Percentiles rank a stretch among this genome's conserved stretches.
phyloP scores from a whole-genome alignment of 768 basidiomycete species.

The Auricularia cornea region DNA sequence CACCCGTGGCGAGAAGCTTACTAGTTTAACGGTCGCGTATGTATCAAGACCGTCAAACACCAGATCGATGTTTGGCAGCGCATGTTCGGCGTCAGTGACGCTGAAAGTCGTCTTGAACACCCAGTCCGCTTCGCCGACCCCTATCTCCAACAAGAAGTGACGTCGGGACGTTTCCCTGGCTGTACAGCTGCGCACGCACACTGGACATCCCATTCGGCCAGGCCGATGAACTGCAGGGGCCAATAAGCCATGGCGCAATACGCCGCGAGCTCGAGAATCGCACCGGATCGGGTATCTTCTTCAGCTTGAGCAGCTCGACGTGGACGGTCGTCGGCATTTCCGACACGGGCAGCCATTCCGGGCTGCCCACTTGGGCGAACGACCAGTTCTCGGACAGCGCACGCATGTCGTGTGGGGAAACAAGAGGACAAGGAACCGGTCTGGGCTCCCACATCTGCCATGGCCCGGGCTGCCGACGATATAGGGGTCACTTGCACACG shows the following conservation, averaged over 20 bases:
- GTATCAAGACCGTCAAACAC: constrained; percentile 91
- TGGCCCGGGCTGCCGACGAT: not conserved
- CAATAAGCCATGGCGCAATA: constrained; percentile 6
- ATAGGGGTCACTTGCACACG: not conserved
- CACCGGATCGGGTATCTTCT: constrained; percentile 78
- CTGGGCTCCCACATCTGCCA: no score
- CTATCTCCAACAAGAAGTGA: constrained; percentile 28
- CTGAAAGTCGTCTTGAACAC: constrained; percentile 63
- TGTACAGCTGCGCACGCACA: constrained; percentile 35
- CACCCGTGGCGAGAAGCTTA: constrained; percentile 25
- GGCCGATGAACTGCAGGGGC: constrained; percentile 52
- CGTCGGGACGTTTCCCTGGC: constrained; percentile 13
- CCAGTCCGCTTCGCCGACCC: constrained; percentile 88
- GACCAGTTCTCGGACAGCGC: constrained; percentile 44
- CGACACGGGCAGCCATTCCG: constrained; percentile 58
- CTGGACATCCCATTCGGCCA: constrained; percentile 87
- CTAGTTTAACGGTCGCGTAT: constrained; percentile 65
- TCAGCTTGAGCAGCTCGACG: constrained; percentile 66
- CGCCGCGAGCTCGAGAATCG: constrained; percentile 17
- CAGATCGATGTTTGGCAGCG: constrained; percentile 50
- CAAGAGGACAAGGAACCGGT: no score
- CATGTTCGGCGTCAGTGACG: constrained; percentile 39
- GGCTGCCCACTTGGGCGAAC: constrained; percentile 61
- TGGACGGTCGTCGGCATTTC: constrained; percentile 81
- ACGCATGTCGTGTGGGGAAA: constrained; percentile 8